phyloP scores from a whole-genome alignment of 192 early-diverging fungal species.

The Coemansia furcata region DNA sequence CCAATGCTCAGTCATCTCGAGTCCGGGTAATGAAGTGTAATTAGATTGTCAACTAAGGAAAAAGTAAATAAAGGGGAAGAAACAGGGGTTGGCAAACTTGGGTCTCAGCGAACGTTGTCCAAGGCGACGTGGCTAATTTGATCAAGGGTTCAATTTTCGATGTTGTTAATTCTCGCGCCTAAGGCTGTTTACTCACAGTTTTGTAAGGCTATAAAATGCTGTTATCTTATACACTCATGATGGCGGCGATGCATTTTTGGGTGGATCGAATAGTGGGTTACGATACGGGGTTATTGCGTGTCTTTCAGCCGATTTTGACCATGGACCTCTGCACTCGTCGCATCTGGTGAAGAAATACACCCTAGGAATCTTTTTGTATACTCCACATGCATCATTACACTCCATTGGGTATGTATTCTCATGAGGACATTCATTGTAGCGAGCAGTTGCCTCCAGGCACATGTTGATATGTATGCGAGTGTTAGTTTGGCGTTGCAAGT shows the following conservation, averaged over 20 bases:
- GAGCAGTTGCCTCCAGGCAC: background rate
- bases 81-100: background rate
- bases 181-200: no score
- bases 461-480: background rate
- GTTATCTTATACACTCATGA: background rate
- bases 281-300: background rate
- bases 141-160: background rate
- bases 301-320: background rate
- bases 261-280: background rate
- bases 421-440: background rate
- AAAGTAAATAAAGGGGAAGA: background rate
- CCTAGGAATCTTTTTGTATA: background rate
- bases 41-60: background rate
- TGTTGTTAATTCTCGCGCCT: no score
- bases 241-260: background rate
- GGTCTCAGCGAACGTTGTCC: background rate
- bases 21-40: background rate
- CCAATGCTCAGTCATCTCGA: slow-evolving; percentile 36
- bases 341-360: background rate
- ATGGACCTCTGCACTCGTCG: background rate
- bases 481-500: background rate
- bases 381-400: background rate
- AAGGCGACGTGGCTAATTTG: background rate
- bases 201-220: background rate
- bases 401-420: background rate